These are phyloP conservation scores for Pleurotus tuber-regium DNA, from an alignment of 768 basidiomycete genomes.

Conservation along the genomic window DNA sequence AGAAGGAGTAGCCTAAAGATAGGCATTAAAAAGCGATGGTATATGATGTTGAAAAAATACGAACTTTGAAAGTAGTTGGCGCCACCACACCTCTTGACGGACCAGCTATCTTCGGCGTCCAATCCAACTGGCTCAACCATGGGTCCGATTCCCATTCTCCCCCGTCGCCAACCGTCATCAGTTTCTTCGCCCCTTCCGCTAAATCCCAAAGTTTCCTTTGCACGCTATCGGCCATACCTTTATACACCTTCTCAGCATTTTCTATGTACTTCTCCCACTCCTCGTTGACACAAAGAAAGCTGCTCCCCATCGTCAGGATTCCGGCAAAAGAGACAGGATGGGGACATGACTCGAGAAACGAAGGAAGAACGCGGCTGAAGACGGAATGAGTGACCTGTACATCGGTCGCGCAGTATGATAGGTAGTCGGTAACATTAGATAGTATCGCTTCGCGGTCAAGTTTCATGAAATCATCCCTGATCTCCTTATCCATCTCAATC, in stretches of 20 bases:
- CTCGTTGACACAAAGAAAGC: conserved; percentile 88
- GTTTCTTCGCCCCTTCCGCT: conserved; percentile 62
- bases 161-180: conserved; percentile 35
- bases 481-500: conserved; percentile 73
- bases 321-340: conserved; percentile 94
- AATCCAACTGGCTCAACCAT: conserved; percentile 91
- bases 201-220: conserved; percentile 72
- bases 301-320: conserved; percentile 86
- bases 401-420: conserved; percentile 85
- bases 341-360: conserved; percentile 81
- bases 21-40: too few species aligned
- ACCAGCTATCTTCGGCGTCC: conserved; percentile 83
- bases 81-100: conserved; percentile 61
- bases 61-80: not conserved
- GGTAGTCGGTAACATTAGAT: conserved; percentile 65
- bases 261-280: conserved; percentile 84
- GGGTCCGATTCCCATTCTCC: conserved; percentile 67
- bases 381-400: conserved; percentile 84
- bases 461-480: conserved; percentile 76
- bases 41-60: not conserved
- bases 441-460: conserved; percentile 61
- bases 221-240: conserved; percentile 67
- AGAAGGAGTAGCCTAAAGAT: not conserved
- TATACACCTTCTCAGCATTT: conserved; percentile 74
- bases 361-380: conserved; percentile 71